Evolutionary conservation across 2,329 filamentous ascomycete genomes (phyloP).

Genomic region (Trichophyton benhamiae): DNA sequence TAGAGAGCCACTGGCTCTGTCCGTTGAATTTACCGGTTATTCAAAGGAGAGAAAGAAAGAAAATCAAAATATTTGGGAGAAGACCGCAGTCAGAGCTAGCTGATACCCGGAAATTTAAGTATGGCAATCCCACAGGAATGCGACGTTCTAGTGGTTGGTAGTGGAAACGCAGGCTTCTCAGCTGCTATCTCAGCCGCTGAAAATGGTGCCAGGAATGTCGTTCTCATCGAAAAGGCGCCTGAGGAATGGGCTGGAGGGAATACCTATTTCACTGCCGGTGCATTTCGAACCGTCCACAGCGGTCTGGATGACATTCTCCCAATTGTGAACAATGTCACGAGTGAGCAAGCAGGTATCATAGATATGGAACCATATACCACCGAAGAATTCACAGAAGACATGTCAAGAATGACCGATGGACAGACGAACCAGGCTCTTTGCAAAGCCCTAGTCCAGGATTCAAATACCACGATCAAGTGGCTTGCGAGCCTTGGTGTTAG

Average conservation of each 20-base stretch:
- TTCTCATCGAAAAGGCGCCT: constrained; percentile 50
- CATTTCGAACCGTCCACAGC: constrained; percentile 45
- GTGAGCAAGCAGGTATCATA: constrained; percentile 37
- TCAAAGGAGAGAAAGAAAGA: neutral
- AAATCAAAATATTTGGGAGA: too few relatives aligned
- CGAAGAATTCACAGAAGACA: constrained; percentile 43
- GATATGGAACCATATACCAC: constrained; percentile 48
- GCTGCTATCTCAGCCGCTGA: constrained; percentile 47
- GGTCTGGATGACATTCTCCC: constrained; percentile 48
- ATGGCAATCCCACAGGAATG: constrained; percentile 11
- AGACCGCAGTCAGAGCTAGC: neutral
- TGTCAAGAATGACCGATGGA: constrained; percentile 45
- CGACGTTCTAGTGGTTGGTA: constrained; percentile 44
- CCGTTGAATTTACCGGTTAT: neutral
- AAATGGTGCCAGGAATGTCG: constrained; percentile 33
- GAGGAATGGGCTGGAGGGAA: constrained; percentile 51
- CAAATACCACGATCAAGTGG: constrained; percentile 43
- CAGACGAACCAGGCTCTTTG: constrained; percentile 41
- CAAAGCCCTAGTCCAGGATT: constrained; percentile 40
- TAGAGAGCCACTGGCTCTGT: neutral
- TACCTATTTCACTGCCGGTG: constrained; percentile 53
- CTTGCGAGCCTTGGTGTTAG: constrained; percentile 42
- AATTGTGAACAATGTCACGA: constrained; percentile 47
- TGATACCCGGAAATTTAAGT: neutral
- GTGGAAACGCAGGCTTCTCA: constrained; percentile 53